Evolutionary conservation across 768 basidiomycete species (phyloP).

Genomic region (Termitomyces sp.): DNA sequence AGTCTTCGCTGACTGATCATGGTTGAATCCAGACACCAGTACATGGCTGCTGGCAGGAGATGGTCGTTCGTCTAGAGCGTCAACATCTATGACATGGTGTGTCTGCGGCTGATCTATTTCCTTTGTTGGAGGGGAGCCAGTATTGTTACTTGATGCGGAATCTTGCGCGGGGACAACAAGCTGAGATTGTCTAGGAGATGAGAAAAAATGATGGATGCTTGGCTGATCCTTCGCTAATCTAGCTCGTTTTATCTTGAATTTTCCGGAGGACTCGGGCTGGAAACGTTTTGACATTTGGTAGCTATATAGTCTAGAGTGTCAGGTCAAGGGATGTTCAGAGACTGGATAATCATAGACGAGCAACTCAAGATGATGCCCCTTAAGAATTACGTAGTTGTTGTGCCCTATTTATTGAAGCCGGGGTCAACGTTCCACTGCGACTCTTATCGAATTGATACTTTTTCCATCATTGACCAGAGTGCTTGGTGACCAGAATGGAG

Average conservation of each 20-base stretch:
- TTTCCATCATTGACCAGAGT: no score
- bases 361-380: no score
- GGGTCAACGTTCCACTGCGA: no score
- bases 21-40: not conserved
- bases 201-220: not conserved
- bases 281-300: not conserved
- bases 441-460: no score
- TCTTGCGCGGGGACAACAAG: not conserved
- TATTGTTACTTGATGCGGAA: not conserved
- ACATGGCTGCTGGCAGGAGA: not conserved
- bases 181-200: not conserved
- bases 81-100: slow-evolving; percentile 3
- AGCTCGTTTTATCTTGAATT: not conserved
- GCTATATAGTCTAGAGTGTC: not conserved
- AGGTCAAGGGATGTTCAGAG: not conserved
- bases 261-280: not conserved
- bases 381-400: no score
- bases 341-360: no score
- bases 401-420: no score
- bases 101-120: not conserved
- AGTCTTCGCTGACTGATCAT: not conserved
- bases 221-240: not conserved
- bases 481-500: no score
- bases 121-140: no score
- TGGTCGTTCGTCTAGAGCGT: not conserved